Conservation (phyloP, 345 rosid species). For the Psidium guajava region DNA sequence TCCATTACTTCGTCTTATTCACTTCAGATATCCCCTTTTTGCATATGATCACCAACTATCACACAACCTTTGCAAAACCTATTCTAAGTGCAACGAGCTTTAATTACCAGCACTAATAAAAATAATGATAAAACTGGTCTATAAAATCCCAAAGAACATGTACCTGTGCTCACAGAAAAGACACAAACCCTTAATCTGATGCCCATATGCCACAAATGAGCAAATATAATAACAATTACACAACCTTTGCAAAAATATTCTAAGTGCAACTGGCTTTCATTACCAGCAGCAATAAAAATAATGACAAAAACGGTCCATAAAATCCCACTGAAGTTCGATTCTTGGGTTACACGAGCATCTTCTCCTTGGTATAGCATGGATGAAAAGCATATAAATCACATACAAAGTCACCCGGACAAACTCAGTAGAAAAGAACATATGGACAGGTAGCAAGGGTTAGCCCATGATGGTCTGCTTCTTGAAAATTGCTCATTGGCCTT, state of each 20-base stretch:
- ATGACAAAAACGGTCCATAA: not conserved
- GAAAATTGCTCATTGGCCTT: not conserved
- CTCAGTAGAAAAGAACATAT: not conserved
- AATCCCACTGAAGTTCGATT: not conserved
- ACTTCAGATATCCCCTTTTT: not conserved
- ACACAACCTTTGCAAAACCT: too few relatives aligned
- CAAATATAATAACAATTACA: not conserved
- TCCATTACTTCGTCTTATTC: not conserved
- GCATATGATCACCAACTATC: not conserved
- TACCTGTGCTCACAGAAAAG: not conserved
- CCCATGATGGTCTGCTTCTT: not conserved
- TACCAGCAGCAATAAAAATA: not conserved
- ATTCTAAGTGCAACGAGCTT: too few relatives aligned
- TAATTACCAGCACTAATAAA: too few relatives aligned
- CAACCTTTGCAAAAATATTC: not conserved
- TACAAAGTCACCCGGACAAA: not conserved
- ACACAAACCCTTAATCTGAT: not conserved
- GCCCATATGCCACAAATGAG: not conserved
- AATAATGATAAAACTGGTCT: too few relatives aligned
- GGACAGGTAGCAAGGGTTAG: not conserved
- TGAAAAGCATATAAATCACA: not conserved
- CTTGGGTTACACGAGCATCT: not conserved
- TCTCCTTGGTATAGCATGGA: not conserved
- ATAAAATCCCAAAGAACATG: not conserved
- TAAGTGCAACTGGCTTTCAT: not conserved